Percentiles rank a stretch among this genome's conserved stretches.
phyloP scores from a whole-genome alignment of 441 rosid species.

The Gossypium davidsonii region DNA sequence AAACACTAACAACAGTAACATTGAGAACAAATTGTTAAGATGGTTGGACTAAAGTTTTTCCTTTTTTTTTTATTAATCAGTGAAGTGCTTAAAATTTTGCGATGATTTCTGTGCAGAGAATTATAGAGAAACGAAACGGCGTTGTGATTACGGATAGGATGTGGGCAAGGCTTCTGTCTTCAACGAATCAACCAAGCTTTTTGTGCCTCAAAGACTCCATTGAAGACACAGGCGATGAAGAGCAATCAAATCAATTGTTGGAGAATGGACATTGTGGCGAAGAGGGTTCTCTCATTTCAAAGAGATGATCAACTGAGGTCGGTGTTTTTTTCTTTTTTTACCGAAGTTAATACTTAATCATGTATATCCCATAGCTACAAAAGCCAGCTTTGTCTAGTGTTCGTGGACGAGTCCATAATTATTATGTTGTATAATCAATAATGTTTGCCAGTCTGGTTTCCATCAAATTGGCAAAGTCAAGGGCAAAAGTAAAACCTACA shows the following conservation, averaged over 20 bases:
- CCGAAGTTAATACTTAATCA: neutral
- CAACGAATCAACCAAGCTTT: slow-evolving; percentile 17
- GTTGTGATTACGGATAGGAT: slow-evolving; percentile 21
- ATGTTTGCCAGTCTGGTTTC: no score
- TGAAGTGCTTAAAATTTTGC: no score
- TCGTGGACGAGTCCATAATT: neutral
- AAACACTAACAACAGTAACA: neutral
- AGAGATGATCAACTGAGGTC: neutral
- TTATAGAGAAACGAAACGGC: slow-evolving; percentile 16
- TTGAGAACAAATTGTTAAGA: no score
- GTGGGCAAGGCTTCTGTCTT: slow-evolving; percentile 22
- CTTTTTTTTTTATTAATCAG: no score
- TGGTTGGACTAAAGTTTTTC: no score
- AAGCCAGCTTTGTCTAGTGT: neutral
- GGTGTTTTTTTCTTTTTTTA: neutral
- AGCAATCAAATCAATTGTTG: slow-evolving; percentile 17
- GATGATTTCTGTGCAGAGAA: slow-evolving; percentile 2
- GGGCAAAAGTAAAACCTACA: no score
- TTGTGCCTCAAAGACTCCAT: neutral
- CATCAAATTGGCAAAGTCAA: no score
- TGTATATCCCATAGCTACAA: neutral
- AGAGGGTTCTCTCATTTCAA: neutral
- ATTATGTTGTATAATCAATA: neutral
- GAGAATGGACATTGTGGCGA: neutral
- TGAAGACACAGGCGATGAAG: slow-evolving; percentile 3